Evolutionary conservation across 2,329 filamentous ascomycete genomes (phyloP).

Genomic region (Paraphoma chrysanthemicola): DNA sequence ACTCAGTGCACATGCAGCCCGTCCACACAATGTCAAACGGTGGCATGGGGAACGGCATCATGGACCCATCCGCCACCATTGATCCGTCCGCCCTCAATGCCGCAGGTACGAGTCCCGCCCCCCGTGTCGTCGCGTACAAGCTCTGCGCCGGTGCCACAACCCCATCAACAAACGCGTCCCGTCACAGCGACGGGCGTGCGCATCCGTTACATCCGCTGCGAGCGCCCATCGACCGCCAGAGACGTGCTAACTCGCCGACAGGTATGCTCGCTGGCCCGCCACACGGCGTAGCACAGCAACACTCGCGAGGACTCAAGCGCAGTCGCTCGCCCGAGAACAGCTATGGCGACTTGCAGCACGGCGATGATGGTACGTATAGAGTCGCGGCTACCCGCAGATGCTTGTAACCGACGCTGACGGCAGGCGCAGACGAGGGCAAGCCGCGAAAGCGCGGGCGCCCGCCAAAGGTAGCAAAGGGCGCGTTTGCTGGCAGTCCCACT

Average conservation of each 20-base stretch:
- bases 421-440: constrained; percentile 37
- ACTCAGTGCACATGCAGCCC: constrained; percentile 47
- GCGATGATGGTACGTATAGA: constrained; percentile 41
- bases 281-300: constrained; percentile 41
- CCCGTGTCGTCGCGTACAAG: constrained; percentile 7
- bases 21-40: constrained; percentile 48
- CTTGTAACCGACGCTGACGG: constrained; percentile 16
- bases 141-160: constrained; percentile 10
- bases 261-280: constrained; percentile 38
- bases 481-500: constrained; percentile 60
- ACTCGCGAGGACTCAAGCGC: constrained; percentile 49
- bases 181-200: constrained; percentile 18
- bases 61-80: constrained; percentile 51
- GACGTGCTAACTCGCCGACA: constrained; percentile 34
- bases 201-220: constrained; percentile 44
- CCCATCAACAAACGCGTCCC: constrained; percentile 13
- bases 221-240: constrained; percentile 9
- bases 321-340: constrained; percentile 50
- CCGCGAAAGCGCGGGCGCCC: constrained; percentile 60
- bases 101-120: constrained; percentile 37
- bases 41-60: constrained; percentile 49
- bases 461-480: constrained; percentile 64
- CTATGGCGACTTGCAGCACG: constrained; percentile 40
- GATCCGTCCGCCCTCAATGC: constrained; percentile 50
- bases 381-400: constrained; percentile 2